These are phyloP conservation scores for Candida nanaspora DNA, from an alignment of 805 yeast genomes.

Conservation along the genomic window DNA sequence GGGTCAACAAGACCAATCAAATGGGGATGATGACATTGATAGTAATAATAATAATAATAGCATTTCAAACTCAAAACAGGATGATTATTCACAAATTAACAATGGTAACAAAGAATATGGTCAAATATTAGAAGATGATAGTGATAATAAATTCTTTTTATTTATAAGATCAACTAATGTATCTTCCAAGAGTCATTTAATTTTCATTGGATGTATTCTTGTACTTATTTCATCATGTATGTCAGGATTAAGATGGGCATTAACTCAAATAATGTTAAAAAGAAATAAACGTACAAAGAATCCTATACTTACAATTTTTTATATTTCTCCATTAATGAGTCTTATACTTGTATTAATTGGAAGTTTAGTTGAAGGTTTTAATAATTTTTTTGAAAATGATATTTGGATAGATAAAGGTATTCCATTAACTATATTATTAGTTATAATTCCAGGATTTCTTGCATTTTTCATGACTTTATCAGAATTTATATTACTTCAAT, in stretches of 20 bases:
- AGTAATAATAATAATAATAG: neutral
- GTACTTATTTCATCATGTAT: constrained; percentile 75
- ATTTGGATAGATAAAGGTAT: constrained; percentile 65
- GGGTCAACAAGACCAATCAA: constrained; percentile 32
- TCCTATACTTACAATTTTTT: constrained; percentile 78
- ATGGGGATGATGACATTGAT: constrained; percentile 9
- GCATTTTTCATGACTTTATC: constrained; percentile 88
- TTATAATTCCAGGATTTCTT: constrained; percentile 74
- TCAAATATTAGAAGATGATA: too few species aligned
- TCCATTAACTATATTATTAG: constrained; percentile 43
- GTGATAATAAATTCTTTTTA: too few species aligned
- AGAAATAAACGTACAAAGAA: constrained; percentile 52
- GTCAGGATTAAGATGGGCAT: constrained; percentile 92
- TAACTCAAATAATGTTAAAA: constrained; percentile 76
- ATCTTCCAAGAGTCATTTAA: too few species aligned
- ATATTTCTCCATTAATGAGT: constrained; percentile 82
- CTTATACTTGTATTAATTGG: constrained; percentile 56
- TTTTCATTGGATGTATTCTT: constrained; percentile 55
- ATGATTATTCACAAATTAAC: too few species aligned
- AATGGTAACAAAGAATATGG: too few species aligned
- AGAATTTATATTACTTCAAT: constrained; percentile 76
- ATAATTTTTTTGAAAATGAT: constrained; percentile 39
- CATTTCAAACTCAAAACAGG: too few species aligned
- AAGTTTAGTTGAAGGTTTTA: constrained; percentile 60
- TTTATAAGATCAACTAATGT: too few species aligned